Evolutionary conservation across 345 rosid genomes (phyloP), one percentile per base, ranked within the genome.

Genomic region (Sonneratia caseolaris): DNA sequence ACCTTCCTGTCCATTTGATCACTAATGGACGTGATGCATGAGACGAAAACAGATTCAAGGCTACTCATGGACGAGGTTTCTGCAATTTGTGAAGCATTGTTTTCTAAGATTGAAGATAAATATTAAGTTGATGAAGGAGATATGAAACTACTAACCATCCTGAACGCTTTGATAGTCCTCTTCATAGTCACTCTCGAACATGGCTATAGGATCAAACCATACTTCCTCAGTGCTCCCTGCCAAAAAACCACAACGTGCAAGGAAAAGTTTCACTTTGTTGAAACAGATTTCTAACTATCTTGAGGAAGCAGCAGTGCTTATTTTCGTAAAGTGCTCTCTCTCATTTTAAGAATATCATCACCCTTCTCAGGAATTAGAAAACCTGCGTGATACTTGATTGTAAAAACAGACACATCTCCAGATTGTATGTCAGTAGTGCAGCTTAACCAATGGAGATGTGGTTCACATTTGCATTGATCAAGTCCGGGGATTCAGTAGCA

Each of bases 101-200:
- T 22, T 1, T n/a, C 24, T 21, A 53, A 5, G 53, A 42, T 66
- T 36, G 57, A 4, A 55, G 43, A 70, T 27, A 36, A 53, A 75
- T 62, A 61, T 37, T 32, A 14, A 74, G 40, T 66, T 16, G 49
- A 14, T 47, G 64, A 49, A 66, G 48, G 67, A 67, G 72, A 47
- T 40, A 72, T 37, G 68, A 62, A 74, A 32, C 64, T 65, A 48
- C 53, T 59, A 11, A 91, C 97, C 97, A 70, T 91, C 97, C 48
- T 80, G 80, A n/a, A 93, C 88, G 74, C 98, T 91, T 66, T 87
- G 79, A 48, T 86, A 93, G 67, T 93, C 98, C 19, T 91, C 97
- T 22, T 59, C 64, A 59, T 84, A 73, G 74, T 93, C 97, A 38
- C 96, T 85, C 76, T 90, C 98, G 78, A 88, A 86, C 37, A 74